Conservation (phyloP, 164 flowering plant species). For the Vitis rupestris region DNA sequence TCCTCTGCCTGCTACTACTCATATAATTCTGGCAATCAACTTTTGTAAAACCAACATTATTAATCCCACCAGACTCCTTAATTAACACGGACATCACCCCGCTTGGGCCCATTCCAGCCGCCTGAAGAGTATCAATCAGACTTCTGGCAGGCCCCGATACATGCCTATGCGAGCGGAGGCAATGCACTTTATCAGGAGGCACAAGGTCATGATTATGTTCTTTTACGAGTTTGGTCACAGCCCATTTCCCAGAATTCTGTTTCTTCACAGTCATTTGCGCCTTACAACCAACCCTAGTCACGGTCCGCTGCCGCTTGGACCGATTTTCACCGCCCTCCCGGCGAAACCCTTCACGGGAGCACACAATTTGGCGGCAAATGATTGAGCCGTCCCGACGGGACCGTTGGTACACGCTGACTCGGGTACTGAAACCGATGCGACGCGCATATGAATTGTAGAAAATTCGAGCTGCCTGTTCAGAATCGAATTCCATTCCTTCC, state of each 20-base stretch:
- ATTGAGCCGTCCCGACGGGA: constrained; percentile 46
- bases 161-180: constrained; percentile 44
- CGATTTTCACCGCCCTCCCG: constrained; percentile 21
- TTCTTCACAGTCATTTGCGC: constrained; percentile 45
- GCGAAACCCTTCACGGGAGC: constrained; percentile 45
- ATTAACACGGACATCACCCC: constrained; percentile 44
- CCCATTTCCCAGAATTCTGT: constrained; percentile 40
- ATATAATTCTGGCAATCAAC: constrained; percentile 44
- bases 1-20: constrained; percentile 37
- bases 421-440: constrained; percentile 46
- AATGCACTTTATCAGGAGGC: constrained; percentile 40
- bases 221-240: constrained; percentile 29
- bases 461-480: constrained; percentile 41
- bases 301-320: constrained; percentile 36
- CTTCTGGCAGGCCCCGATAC: constrained; percentile 37
- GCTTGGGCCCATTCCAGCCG: constrained; percentile 43
- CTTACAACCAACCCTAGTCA: constrained; percentile 50
- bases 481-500: constrained; percentile 56
- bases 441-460: constrained; percentile 54
- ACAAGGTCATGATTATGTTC: constrained; percentile 48
- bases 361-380: constrained; percentile 39
- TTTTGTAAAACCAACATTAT: constrained; percentile 40
- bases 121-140: constrained; percentile 43
- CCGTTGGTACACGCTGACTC: constrained; percentile 36
- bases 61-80: constrained; percentile 39